These are phyloP conservation scores for Tolypocladium pustulatum DNA, from an alignment of 2,329 filamentous ascomycete genomes.

Conservation along the genomic window DNA sequence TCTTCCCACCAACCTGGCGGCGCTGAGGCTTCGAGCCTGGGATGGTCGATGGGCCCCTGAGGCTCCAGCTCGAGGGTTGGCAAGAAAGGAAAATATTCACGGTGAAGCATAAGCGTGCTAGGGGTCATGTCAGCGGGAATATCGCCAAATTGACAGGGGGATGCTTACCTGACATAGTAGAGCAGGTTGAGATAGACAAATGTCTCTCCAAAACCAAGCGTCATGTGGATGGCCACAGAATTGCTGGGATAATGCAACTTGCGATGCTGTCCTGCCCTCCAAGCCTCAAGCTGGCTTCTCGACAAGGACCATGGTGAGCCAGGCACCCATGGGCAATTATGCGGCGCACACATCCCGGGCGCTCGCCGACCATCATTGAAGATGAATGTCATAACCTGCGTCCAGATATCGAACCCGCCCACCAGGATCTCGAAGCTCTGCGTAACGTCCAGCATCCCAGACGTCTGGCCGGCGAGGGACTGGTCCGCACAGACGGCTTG, in stretches of 20 bases:
- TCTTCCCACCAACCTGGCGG: constrained; percentile 29
- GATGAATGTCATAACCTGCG: constrained; percentile 28
- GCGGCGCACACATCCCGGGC: constrained; percentile 24
- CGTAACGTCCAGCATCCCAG: constrained; percentile 13
- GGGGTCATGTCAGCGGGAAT: not conserved
- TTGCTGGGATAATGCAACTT: constrained; percentile 25
- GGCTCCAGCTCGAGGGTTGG: constrained; percentile 23
- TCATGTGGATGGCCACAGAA: constrained; percentile 26
- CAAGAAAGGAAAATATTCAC: constrained; percentile 34
- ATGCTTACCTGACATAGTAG: constrained; percentile 29
- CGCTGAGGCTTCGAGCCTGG: constrained; percentile 24
- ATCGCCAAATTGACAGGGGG: not conserved
- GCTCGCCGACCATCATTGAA: constrained; percentile 30
- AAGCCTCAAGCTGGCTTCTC: constrained; percentile 18
- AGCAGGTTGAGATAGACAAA: constrained; percentile 32
- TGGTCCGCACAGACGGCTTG: constrained; percentile 2
- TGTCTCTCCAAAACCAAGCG: constrained; percentile 26
- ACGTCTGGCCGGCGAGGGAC: constrained; percentile 1
- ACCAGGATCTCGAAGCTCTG: constrained; percentile 25
- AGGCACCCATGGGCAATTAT: constrained; percentile 28
- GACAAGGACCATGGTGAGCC: constrained; percentile 23
- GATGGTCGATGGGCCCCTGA: constrained; percentile 27
- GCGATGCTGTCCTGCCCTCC: constrained; percentile 23
- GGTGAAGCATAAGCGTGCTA: constrained; percentile 29
- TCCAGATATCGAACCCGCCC: constrained; percentile 32